Evolutionary conservation across 176 grass and related monocot genomes (phyloP).

Genomic region (Musa troglodytarum): DNA sequence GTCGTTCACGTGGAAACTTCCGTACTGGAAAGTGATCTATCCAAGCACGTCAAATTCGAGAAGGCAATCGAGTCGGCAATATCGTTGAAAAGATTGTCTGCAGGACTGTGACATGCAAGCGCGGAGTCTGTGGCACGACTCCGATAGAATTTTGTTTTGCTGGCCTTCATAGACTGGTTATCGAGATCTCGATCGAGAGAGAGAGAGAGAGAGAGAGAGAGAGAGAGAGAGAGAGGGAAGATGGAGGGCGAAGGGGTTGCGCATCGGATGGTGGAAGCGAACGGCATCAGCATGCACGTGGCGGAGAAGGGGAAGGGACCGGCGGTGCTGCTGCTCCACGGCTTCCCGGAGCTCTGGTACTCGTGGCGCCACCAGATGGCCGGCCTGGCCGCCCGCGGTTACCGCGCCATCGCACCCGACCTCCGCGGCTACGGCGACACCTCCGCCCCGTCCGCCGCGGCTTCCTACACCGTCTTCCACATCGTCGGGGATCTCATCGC

Average conservation of each 20-base stretch:
- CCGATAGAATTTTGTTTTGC: too few relatives aligned
- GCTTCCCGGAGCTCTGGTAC: constrained; percentile 87
- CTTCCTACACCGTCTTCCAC: constrained; percentile 76
- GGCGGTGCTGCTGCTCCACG: constrained; percentile 60
- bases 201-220: background rate
- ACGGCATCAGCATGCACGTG: constrained; percentile 67
- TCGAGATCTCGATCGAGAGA: too few relatives aligned
- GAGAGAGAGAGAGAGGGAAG: background rate
- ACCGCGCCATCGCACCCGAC: constrained; percentile 60
- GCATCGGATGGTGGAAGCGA: constrained; percentile 48
- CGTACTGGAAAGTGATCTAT: too few relatives aligned
- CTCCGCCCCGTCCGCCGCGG: constrained; percentile 29
- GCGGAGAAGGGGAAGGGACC: constrained; percentile 31
- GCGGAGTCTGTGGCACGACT: too few relatives aligned
- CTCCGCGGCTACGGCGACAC: constrained; percentile 72
- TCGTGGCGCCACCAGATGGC: constrained; percentile 72
- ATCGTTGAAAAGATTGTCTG: too few relatives aligned
- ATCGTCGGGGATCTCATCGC: constrained; percentile 70
- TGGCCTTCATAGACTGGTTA: too few relatives aligned
- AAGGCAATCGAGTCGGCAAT: too few relatives aligned
- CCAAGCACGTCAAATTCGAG: too few relatives aligned
- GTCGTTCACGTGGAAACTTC: too few relatives aligned
- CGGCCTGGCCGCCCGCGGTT: constrained; percentile 46
- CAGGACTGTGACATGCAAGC: too few relatives aligned
- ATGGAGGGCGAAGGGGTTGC: constrained; percentile 15